phyloP scores from a whole-genome alignment of 2,329 filamentous ascomycete species.

The Xylariaceae sp. region DNA sequence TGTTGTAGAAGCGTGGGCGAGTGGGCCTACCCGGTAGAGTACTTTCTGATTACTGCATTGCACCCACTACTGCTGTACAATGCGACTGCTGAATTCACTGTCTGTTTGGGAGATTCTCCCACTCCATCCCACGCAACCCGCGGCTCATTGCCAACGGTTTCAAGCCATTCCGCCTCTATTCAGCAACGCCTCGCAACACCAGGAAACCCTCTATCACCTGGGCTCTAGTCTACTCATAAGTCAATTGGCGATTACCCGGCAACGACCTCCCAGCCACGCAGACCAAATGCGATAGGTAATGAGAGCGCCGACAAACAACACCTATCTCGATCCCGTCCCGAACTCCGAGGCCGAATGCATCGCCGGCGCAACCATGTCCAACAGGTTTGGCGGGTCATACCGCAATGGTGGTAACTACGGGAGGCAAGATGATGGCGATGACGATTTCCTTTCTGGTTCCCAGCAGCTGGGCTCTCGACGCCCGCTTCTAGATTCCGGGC shows the following conservation, averaged over 20 bases:
- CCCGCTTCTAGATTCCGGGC: slow-evolving; percentile 27
- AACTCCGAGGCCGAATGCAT: slow-evolving; percentile 21
- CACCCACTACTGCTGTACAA: no score
- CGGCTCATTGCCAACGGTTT: not conserved
- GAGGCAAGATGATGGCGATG: slow-evolving; percentile 41
- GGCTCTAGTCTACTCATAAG: not conserved
- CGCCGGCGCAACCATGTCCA: slow-evolving; percentile 40
- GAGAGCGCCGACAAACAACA: no score
- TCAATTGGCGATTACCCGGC: not conserved
- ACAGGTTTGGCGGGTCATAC: slow-evolving; percentile 44
- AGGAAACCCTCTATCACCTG: not conserved
- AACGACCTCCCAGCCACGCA: not conserved
- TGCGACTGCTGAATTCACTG: no score
- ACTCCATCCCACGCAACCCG: not conserved
- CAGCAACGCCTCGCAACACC: not conserved
- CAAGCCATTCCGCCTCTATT: not conserved
- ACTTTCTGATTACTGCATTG: no score
- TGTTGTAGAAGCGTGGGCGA: no score
- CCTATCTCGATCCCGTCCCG: not conserved
- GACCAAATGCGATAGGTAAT: slow-evolving; percentile 4
- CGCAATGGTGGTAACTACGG: slow-evolving; percentile 42
- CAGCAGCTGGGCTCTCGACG: slow-evolving; percentile 27
- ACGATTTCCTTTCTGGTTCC: slow-evolving; percentile 38
- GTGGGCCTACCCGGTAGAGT: not conserved
- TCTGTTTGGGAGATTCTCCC: no score